Base-by-base conservation (phyloP, 2,329 filamentous ascomycete genomes). In the Trichophyton schoenleinii region DNA sequence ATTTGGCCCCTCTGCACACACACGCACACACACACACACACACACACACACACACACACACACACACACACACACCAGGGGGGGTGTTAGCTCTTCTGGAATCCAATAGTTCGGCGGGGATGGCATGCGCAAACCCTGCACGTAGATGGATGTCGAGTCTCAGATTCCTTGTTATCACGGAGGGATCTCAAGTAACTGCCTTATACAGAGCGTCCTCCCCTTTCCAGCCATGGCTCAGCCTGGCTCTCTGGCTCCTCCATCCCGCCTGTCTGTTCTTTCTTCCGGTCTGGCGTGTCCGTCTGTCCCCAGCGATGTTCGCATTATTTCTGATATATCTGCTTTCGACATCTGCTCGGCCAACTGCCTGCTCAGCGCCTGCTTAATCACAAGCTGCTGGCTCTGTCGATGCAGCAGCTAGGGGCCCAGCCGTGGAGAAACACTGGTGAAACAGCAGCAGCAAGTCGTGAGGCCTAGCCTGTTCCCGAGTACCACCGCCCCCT, bases 81-180 rank as follows among this genome's bases (percentile, higher is more conserved):
- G 20, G 34, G 52, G 18, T 18, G 18, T 55, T 28, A 55, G 31
- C 52, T n/a, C 25, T 55, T 55, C 52, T 55, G 52, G 52, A 55
- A 55, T 55, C 52, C 52, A 55, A 55, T 55, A 55, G 52, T 55
- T 34, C 52, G 52, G 52, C 52, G 52, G 52, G 52, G 52, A 55
- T 36, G 28, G 28, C 6, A 55, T 55, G 52, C 52, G 52, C 52
- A 55, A 36, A 55, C 52, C 52, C 52, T 55, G 52, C 52, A 34
- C 28, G 13, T 44, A 13, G n/a, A 53, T 36, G 52, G 52, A 55
- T 36, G 52, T 34, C 28, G 18, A 55, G 52, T 55, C 52, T 55
- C 52, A 55, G 52, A 55, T 55, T 55, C 52, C 52, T 55, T 55
- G 52, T 55, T 36, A 28, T 28, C 52, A 55, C 52, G 52, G 52